A percentile compares a stretch with the other conserved stretches of the same genome.
These are phyloP conservation scores for Arthromyces matolae DNA, from an alignment of 768 basidiomycete species.

Conservation along the genomic window DNA sequence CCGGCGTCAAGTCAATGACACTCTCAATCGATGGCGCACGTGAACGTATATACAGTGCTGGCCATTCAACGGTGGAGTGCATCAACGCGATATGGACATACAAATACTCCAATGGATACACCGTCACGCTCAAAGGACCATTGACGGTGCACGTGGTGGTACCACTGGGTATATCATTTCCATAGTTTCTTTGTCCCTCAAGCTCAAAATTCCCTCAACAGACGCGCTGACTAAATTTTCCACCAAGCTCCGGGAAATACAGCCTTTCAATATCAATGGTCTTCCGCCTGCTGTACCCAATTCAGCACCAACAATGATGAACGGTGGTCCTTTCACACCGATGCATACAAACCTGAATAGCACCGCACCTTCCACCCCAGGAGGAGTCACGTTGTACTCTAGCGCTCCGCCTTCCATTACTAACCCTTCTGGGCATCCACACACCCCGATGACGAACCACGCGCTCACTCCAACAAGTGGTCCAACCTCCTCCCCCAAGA, in stretches of 20 bases:
- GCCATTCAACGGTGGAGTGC: constrained; percentile 65
- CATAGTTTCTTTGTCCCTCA: too few species aligned
- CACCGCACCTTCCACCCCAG: constrained; percentile 21
- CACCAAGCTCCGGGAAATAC: constrained; percentile 34
- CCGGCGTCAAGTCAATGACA: constrained; percentile 81
- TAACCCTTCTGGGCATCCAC: constrained; percentile 32
- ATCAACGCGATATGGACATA: constrained; percentile 77
- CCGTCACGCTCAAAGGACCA: constrained; percentile 71
- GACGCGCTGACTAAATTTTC: constrained; percentile 41
- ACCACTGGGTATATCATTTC: too few species aligned
- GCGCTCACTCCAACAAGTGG: constrained; percentile 19
- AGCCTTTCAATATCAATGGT: constrained; percentile 23
- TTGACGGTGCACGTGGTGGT: constrained; percentile 61
- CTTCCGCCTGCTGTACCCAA: constrained; percentile 10
- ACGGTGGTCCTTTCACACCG: constrained; percentile 11
- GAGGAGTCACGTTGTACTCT: constrained; percentile 49
- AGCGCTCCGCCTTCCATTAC: constrained; percentile 43
- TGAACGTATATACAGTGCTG: constrained; percentile 49
- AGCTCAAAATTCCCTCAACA: too few species aligned
- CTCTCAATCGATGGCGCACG: constrained; percentile 75
- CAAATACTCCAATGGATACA: constrained; percentile 76
- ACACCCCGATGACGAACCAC: constrained; percentile 1
- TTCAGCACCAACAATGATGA: constrained; percentile 8
- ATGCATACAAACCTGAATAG: constrained; percentile 19
- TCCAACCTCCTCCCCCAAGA: constrained; percentile 48